These are phyloP conservation scores for Fusarium nanum DNA, from an alignment of 2,329 filamentous ascomycete species.

Conservation along the genomic window DNA sequence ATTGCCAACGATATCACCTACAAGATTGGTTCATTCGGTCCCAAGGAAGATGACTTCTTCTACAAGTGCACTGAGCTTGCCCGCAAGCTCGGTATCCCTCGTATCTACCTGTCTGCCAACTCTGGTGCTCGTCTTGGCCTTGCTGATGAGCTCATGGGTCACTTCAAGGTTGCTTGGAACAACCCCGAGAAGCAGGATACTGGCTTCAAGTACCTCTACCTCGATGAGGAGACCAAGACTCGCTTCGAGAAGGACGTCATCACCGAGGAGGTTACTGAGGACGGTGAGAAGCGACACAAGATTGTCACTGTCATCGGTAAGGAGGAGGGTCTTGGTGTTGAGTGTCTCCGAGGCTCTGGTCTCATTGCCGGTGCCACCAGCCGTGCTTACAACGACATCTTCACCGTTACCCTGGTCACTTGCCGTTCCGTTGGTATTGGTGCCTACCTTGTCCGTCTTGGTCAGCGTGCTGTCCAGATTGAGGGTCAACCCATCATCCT, in stretches of 20 bases:
- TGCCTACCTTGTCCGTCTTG: slow-evolving; percentile 97
- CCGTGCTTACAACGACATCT: slow-evolving; percentile 97
- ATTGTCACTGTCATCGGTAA: slow-evolving; percentile 93
- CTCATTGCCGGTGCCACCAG: slow-evolving; percentile 98
- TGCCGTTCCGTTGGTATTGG: slow-evolving; percentile 99
- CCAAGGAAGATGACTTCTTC: slow-evolving; percentile 97
- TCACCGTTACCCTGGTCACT: slow-evolving; percentile 96
- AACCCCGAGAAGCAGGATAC: slow-evolving; percentile 81
- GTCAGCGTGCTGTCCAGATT: slow-evolving; percentile 98
- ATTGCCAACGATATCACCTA: slow-evolving; percentile 99
- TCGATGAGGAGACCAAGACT: slow-evolving; percentile 87
- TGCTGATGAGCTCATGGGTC: slow-evolving; percentile 94
- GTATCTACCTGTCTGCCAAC: slow-evolving; percentile 98
- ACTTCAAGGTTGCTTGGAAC: slow-evolving; percentile 98
- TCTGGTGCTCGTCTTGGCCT: slow-evolving; percentile 97
- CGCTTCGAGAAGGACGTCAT: slow-evolving; percentile 80
- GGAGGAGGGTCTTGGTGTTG: slow-evolving; percentile 96
- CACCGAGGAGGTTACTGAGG: slow-evolving; percentile 86
- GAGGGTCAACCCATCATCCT: slow-evolving; percentile 99
- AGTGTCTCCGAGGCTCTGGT: slow-evolving; percentile 96
- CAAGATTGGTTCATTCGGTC: slow-evolving; percentile 98
- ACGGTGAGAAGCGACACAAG: slow-evolving; percentile 91
- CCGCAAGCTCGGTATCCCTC: slow-evolving; percentile 91
- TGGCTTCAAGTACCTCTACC: slow-evolving; percentile 97
- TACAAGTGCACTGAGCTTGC: slow-evolving; percentile 98